Evolutionary conservation across 805 yeast species (phyloP).

Genomic region (Saturnispora diversa): DNA sequence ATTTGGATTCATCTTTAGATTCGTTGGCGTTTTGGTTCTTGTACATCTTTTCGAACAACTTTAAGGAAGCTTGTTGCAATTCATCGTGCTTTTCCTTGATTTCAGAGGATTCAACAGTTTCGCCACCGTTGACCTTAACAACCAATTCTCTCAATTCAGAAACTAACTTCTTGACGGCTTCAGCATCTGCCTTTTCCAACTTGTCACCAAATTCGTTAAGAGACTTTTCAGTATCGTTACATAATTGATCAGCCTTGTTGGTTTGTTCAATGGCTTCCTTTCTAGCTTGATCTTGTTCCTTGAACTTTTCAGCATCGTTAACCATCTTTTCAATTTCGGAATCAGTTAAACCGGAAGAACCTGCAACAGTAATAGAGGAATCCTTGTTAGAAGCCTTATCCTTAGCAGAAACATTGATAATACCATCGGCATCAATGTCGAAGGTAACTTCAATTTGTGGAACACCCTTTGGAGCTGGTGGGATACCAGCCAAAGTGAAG

Average conservation of each 20-base stretch:
- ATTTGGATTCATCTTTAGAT: slow-evolving; percentile 16
- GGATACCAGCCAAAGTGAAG: slow-evolving; percentile 91
- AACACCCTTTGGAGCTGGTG: slow-evolving; percentile 92
- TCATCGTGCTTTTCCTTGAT: slow-evolving; percentile 69
- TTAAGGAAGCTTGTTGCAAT: slow-evolving; percentile 66
- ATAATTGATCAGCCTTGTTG: slow-evolving; percentile 66
- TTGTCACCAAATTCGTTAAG: slow-evolving; percentile 65
- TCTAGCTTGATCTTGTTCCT: slow-evolving; percentile 49
- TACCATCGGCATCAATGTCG: slow-evolving; percentile 95
- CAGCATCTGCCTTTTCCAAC: slow-evolving; percentile 42
- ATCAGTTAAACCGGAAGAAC: slow-evolving; percentile 61
- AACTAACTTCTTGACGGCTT: slow-evolving; percentile 46
- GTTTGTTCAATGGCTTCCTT: slow-evolving; percentile 64
- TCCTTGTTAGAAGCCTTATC: slow-evolving; percentile 74
- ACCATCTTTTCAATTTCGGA: slow-evolving; percentile 57
- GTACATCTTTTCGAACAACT: slow-evolving; percentile 66
- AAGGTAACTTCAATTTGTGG: slow-evolving; percentile 92
- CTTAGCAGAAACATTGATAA: slow-evolving; percentile 71
- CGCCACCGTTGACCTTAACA: slow-evolving; percentile 50
- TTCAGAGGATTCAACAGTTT: slow-evolving; percentile 41
- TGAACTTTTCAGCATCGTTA: slow-evolving; percentile 56
- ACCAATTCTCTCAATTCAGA: slow-evolving; percentile 55
- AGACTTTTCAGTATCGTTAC: slow-evolving; percentile 85
- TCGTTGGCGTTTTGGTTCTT: slow-evolving; percentile 27
- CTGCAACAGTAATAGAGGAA: slow-evolving; percentile 66